A percentile compares a stretch with the other conserved stretches of the same genome.
Conservation (phyloP, 495 filamentous ascomycete species). For the Glonium stellatum region DNA sequence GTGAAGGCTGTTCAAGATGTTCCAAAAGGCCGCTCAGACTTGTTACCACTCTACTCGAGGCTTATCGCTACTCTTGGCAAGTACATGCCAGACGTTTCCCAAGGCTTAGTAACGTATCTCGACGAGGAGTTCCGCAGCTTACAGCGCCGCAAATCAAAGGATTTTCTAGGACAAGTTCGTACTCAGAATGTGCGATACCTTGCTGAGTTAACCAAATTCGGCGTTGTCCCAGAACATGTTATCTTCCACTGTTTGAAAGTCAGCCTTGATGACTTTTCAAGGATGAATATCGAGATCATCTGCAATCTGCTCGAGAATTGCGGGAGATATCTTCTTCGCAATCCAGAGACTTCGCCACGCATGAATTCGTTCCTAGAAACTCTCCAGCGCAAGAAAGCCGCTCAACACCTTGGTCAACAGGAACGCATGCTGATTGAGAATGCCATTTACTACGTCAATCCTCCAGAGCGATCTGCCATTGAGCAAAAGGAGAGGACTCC, state of each 20-base stretch:
- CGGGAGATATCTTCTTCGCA: slow-evolving; percentile 87
- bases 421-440: slow-evolving; percentile 99
- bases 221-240: slow-evolving; percentile 95
- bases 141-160: slow-evolving; percentile 96
- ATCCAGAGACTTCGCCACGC: slow-evolving; percentile 84
- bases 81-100: slow-evolving; percentile 87
- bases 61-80: slow-evolving; percentile 88
- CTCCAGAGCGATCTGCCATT: slow-evolving; percentile 86
- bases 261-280: slow-evolving; percentile 92
- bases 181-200: slow-evolving; percentile 94
- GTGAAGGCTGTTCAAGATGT: slow-evolving; percentile 91
- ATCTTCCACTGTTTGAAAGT: slow-evolving; percentile 99
- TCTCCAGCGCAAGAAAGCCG: slow-evolving; percentile 87
- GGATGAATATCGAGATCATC: slow-evolving; percentile 98
- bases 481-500: slow-evolving; percentile 93
- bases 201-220: slow-evolving; percentile 95
- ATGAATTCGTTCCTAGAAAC: slow-evolving; percentile 95
- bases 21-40: slow-evolving; percentile 84
- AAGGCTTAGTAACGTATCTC: slow-evolving; percentile 85
- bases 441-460: slow-evolving; percentile 95
- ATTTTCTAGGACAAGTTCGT: slow-evolving; percentile 89
- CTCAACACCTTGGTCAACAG: slow-evolving; percentile 89
- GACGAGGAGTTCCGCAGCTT: slow-evolving; percentile 96
- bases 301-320: slow-evolving; percentile 97
- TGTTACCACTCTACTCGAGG: slow-evolving; percentile 87